These are phyloP conservation scores for Vicia villosa DNA, from an alignment of 306 rosid genomes.

Conservation along the genomic window DNA sequence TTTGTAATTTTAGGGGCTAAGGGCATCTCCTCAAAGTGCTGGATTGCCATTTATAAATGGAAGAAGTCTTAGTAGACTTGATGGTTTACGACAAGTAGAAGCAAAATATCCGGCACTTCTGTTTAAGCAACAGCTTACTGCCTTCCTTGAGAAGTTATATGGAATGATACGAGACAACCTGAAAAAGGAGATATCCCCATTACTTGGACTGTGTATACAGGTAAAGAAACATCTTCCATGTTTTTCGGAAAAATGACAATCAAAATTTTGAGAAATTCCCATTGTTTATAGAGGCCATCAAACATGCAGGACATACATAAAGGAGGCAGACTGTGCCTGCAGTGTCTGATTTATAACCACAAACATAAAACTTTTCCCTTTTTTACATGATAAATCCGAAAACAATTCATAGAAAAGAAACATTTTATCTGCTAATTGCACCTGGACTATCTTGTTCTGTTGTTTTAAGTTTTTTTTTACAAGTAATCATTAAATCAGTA, in stretches of 20 bases:
- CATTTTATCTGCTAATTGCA: too few relatives aligned
- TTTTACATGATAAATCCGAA: too few relatives aligned
- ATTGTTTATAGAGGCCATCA: too few relatives aligned
- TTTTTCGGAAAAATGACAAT: neutral
- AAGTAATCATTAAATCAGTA: conserved; percentile 23
- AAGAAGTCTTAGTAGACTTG: conserved; percentile 83
- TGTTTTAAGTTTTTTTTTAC: too few relatives aligned
- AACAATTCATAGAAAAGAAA: too few relatives aligned
- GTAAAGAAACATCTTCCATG: conserved; percentile 41
- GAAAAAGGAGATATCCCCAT: conserved; percentile 97
- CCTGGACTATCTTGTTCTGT: too few relatives aligned
- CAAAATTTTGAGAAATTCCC: too few relatives aligned
- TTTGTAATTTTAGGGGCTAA: conserved; percentile 69
- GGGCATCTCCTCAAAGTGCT: conserved; percentile 94
- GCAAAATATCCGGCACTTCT: conserved; percentile 97
- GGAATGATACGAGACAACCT: conserved; percentile 97
- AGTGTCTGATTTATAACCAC: too few relatives aligned
- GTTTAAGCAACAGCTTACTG: conserved; percentile 99
- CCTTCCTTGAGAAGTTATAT: conserved; percentile 96
- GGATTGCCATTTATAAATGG: conserved; percentile 90
- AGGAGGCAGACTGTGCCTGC: too few relatives aligned
- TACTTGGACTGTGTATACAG: conserved; percentile 97
- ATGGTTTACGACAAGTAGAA: conserved; percentile 97
- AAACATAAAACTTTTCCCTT: too few relatives aligned
- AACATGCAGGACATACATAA: too few relatives aligned